phyloP scores from a whole-genome alignment of 176 grass and related monocot genomes.

The Aegilops sharonensis region DNA sequence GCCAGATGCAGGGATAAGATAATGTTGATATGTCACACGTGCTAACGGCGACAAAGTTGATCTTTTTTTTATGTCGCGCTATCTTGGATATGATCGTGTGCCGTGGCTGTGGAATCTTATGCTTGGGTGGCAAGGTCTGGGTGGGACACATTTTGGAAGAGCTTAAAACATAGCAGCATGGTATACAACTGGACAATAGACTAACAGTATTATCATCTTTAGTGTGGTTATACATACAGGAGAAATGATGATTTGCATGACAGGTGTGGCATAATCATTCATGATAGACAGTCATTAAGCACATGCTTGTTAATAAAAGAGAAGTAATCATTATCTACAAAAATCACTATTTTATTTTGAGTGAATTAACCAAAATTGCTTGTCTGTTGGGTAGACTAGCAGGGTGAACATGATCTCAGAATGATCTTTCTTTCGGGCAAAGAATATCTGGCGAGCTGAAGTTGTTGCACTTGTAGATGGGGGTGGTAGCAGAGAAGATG shows the following conservation, averaged over 20 bases:
- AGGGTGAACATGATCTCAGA: background rate
- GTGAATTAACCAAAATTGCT: too few relatives aligned
- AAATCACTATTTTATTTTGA: too few relatives aligned
- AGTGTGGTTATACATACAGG: background rate
- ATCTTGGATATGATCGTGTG: background rate
- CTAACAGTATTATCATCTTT: background rate
- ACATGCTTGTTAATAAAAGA: background rate
- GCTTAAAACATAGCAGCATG: background rate
- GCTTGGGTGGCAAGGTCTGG: background rate
- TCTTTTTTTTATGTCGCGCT: background rate
- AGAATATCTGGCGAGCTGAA: background rate
- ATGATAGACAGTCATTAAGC: background rate
- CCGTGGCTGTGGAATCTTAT: background rate
- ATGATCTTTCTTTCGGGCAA: background rate
- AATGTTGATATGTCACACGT: background rate
- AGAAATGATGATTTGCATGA: background rate
- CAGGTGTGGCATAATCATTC: background rate
- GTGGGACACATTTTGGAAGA: background rate
- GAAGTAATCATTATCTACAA: background rate
- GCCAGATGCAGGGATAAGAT: background rate
- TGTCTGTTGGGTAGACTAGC: too few relatives aligned
- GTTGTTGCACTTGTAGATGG: slow-evolving; percentile 41
- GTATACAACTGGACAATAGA: background rate
- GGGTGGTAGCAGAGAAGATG: slow-evolving; percentile 45
- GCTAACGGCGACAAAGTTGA: background rate